Base-by-base conservation (phyloP, 148 eudicot species). In the Camellia granthamiana region DNA sequence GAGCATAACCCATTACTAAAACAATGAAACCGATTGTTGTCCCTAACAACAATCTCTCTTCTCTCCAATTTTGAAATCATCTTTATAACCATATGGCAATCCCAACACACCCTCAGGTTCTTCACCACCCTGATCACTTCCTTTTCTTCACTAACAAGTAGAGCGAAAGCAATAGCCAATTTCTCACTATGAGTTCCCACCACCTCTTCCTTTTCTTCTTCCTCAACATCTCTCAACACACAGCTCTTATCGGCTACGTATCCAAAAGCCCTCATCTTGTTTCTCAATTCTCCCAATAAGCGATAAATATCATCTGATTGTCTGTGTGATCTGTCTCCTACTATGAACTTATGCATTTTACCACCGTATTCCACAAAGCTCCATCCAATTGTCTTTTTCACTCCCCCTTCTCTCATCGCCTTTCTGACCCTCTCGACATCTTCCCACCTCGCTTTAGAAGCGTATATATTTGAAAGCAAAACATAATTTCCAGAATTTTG, bases 191-290 rank as follows among this genome's bases (percentile, higher is more conserved):
- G 95, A 16, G 69, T 78, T 4, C 90, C 91, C 65, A 90, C 90
- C 88, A 87, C 86, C 81, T 92, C 93, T 84, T 92, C 93, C 79
- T 88, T 90, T 76, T 92, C 95, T 83, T 92, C 95, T 60, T 87
- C 92, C 84, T 92, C 95, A 15, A 90, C 80, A 74, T 92, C 95
- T 71, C 85, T 83, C 74, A 92, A 74, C 7, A 69, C 90, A 73
- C 87, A 87, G 80, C 85, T 83, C 75, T 86, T 86, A 79, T 92
- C 93, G 72, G 85, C 87, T 46, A 77, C 56, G 65, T 90, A 92
- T 47, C 95, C 95, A 54, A 81, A 85, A 67, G 46, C 74, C 82
- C 59, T 85, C 90, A 89, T 79, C 77, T 84, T 87, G 79, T 79
- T 80, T 76, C 81, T 86, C 41, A 90, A 11, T 80, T 87, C 90